Evolutionary conservation across 352 stramenopile genomes (phyloP).

Genomic region (Pythium chondricola): DNA sequence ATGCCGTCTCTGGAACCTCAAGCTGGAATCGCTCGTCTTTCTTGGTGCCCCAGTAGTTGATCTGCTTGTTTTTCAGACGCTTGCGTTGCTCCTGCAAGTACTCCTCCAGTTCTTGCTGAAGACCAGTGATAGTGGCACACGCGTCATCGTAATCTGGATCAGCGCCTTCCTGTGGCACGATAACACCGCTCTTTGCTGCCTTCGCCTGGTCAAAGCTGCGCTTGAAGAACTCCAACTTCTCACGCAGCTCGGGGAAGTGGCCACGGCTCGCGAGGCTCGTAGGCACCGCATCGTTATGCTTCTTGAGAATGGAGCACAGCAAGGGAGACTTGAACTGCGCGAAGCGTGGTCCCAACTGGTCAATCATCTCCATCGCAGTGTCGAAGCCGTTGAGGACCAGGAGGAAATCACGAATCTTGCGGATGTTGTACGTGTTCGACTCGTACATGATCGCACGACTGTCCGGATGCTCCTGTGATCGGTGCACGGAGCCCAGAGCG

Average conservation of each 20-base stretch:
- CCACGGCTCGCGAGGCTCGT: slow-evolving; percentile 22
- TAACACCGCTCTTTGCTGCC: slow-evolving; percentile 87
- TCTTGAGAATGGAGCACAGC: slow-evolving; percentile 50
- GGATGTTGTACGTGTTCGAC: slow-evolving; percentile 93
- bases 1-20: slow-evolving; percentile 83
- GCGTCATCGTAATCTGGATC: slow-evolving; percentile 93
- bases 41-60: slow-evolving; percentile 92
- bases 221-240: slow-evolving; percentile 94
- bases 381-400: slow-evolving; percentile 90
- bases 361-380: slow-evolving; percentile 68
- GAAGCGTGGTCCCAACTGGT: slow-evolving; percentile 76
- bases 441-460: slow-evolving; percentile 98
- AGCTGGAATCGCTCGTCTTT: slow-evolving; percentile 94
- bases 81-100: slow-evolving; percentile 84
- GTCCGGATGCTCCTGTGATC: slow-evolving; percentile 90
- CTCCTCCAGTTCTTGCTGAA: slow-evolving; percentile 87
- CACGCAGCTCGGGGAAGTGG: slow-evolving; percentile 87
- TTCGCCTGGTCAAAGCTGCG: slow-evolving; percentile 94
- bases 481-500: slow-evolving; percentile 87
- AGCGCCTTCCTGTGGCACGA: slow-evolving; percentile 92
- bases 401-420: slow-evolving; percentile 94
- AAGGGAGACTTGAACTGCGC: slow-evolving; percentile 47
- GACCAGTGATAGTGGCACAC: slow-evolving; percentile 76
- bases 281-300: slow-evolving; percentile 10
- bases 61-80: slow-evolving; percentile 68